Evolutionary conservation across 2,329 filamentous ascomycete species (phyloP).

Genomic region (Aspergillus tubingensis): DNA sequence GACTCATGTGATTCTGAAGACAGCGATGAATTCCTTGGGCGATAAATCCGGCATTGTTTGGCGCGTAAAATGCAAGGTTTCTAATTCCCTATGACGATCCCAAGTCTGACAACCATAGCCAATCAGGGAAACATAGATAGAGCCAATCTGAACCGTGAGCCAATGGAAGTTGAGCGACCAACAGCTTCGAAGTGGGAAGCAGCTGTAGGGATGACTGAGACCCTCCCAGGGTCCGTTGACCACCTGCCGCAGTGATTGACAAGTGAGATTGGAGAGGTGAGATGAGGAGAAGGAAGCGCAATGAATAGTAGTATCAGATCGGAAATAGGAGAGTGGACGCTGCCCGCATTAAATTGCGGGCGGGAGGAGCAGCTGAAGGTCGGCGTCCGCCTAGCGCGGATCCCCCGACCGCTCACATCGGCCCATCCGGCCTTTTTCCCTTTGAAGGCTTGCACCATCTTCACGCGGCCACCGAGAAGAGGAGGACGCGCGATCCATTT

Average conservation of each 20-base stretch:
- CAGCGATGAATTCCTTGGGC: not conserved
- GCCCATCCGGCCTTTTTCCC: slow-evolving; percentile 13
- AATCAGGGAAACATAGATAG: slow-evolving; percentile 6
- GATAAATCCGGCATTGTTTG: slow-evolving; percentile 17
- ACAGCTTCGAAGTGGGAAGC: not conserved
- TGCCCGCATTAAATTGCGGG: slow-evolving; percentile 4
- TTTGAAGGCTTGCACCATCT: not conserved
- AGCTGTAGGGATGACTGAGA: not conserved
- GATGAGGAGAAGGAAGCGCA: not conserved
- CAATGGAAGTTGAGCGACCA: not conserved
- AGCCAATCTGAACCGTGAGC: not conserved
- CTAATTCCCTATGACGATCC: not conserved
- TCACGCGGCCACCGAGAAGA: slow-evolving; percentile 18
- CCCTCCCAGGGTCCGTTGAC: not conserved
- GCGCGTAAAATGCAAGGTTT: not conserved
- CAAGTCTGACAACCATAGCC: not conserved
- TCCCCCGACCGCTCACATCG: slow-evolving; percentile 23
- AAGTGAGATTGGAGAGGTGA: not conserved
- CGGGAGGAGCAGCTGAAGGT: not conserved
- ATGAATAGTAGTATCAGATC: not conserved
- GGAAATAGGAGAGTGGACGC: slow-evolving; percentile 2
- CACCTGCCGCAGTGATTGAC: not conserved
- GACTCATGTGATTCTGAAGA: not conserved
- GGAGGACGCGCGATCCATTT: not conserved
- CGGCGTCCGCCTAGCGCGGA: slow-evolving; percentile 20